phyloP scores from a whole-genome alignment of 768 basidiomycete genomes.

The Russula compacta region DNA sequence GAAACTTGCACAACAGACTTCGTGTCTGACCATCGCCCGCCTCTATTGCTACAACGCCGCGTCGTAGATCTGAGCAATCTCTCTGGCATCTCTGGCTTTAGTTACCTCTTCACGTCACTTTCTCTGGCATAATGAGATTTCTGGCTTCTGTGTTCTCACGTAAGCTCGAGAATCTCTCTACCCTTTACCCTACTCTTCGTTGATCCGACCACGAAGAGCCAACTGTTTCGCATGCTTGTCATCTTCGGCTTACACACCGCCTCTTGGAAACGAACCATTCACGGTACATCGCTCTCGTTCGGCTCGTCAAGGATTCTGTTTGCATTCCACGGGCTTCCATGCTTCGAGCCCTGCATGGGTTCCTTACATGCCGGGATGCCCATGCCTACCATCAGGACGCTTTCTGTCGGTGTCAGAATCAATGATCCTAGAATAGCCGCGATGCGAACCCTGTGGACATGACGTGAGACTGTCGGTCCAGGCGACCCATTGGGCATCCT shows the following conservation, averaged over 20 bases:
- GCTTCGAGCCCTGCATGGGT: background rate
- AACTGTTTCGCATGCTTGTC: background rate
- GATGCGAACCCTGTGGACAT: no score
- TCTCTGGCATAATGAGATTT: background rate
- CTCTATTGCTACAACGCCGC: no score
- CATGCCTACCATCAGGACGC: background rate
- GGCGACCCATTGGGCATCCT: no score
- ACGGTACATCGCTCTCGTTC: background rate
- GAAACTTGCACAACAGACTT: background rate
- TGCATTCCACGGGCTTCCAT: background rate
- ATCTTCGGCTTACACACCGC: background rate
- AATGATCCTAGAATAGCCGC: no score
- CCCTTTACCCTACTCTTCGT: background rate
- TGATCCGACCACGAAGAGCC: background rate
- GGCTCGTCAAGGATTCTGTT: background rate
- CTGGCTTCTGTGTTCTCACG: background rate
- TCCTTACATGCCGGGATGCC: no score
- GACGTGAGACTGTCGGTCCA: no score
- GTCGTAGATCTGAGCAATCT: background rate
- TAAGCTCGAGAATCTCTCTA: background rate
- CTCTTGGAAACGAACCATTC: background rate
- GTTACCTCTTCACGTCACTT: background rate
- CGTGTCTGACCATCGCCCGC: no score
- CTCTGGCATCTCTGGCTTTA: constrained; percentile 8
- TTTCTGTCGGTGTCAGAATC: background rate